Evolutionary conservation across 768 basidiomycete species (phyloP).

Genomic region (Brasilioporus rufonigricans): DNA sequence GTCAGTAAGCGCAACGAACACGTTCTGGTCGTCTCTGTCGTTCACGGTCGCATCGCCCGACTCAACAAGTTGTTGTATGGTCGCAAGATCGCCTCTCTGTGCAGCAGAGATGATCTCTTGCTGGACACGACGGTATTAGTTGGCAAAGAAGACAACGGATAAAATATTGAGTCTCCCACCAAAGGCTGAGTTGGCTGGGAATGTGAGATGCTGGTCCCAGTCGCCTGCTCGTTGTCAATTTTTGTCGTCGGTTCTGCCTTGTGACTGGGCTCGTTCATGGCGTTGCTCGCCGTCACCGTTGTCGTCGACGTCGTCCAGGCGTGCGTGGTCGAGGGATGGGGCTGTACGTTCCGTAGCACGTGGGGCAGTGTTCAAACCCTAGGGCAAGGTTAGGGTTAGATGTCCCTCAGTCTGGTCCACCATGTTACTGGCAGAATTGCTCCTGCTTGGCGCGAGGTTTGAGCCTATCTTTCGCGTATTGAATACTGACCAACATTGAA

Average conservation of each 20-base stretch:
- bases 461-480: neutral
- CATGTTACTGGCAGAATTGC: slow-evolving; percentile 15
- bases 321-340: neutral
- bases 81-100: slow-evolving; percentile 77
- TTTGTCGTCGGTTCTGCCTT: slow-evolving; percentile 31
- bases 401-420: neutral
- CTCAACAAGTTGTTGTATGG: slow-evolving; percentile 64
- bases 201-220: slow-evolving; percentile 26
- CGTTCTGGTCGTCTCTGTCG: slow-evolving; percentile 85
- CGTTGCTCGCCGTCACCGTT: slow-evolving; percentile 17
- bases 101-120: slow-evolving; percentile 78
- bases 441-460: slow-evolving; percentile 22
- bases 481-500: neutral
- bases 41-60: slow-evolving; percentile 68
- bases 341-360: slow-evolving; percentile 1
- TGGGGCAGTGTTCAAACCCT: slow-evolving; percentile 25
- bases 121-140: slow-evolving; percentile 18
- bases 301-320: slow-evolving; percentile 9
- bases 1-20: slow-evolving; percentile 34
- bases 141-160: neutral
- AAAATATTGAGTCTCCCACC: slow-evolving; percentile 13
- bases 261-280: slow-evolving; percentile 31
- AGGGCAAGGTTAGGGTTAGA: slow-evolving; percentile 31
- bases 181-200: slow-evolving; percentile 23
- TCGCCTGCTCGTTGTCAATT: slow-evolving; percentile 27